Percentiles rank a stretch among this genome's conserved stretches.
Evolutionary conservation across 257 asterid genomes (phyloP).

Genomic region (Solanum infundibuliforme): DNA sequence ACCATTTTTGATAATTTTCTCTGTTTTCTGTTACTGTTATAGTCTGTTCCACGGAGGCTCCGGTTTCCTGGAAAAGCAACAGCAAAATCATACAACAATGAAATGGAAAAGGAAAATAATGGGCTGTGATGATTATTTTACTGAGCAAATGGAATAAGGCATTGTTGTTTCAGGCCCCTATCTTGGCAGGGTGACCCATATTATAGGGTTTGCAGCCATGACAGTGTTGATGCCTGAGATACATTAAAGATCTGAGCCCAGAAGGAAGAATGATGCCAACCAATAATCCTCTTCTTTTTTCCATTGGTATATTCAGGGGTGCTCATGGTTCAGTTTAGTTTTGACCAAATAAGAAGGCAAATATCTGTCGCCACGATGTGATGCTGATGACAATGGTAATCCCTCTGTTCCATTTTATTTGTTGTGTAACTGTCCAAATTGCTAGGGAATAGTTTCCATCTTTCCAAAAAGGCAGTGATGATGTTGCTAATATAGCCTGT

Average conservation of each 20-base stretch:
- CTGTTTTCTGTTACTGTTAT: background rate
- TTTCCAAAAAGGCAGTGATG: background rate
- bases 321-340: background rate
- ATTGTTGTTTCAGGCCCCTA: background rate
- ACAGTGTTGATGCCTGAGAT: background rate
- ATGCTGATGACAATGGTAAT: background rate
- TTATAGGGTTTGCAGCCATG: background rate
- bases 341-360: background rate
- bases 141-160: constrained; percentile 1
- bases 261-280: constrained; percentile 3
- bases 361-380: background rate
- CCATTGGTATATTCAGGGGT: background rate
- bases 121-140: constrained; percentile 16
- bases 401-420: background rate
- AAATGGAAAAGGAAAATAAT: background rate
- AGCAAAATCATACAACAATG: background rate
- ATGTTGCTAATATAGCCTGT: background rate
- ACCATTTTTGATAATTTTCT: background rate
- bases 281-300: background rate
- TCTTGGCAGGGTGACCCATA: constrained; percentile 14
- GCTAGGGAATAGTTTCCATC: background rate
- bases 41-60: background rate
- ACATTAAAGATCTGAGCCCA: background rate
- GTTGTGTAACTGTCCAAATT: background rate
- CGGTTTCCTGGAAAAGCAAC: background rate